phyloP scores from a whole-genome alignment of 208 protist species.

The Trypanosoma congolense region DNA sequence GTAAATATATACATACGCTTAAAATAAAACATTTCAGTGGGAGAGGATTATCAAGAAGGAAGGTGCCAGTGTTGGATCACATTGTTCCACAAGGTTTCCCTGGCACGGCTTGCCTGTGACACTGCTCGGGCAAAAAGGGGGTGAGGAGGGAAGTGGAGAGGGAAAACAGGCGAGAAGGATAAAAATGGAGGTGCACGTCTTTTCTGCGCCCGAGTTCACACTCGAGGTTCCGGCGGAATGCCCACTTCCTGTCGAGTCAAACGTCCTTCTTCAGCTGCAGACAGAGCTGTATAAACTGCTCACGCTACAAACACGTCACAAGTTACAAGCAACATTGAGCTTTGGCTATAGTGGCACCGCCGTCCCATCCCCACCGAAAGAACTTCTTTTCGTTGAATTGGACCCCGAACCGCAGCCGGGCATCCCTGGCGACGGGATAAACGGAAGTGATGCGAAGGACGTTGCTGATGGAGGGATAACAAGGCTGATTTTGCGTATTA shows the following conservation, averaged over 20 bases:
- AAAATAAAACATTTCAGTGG: too few relatives aligned
- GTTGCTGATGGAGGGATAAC: neutral
- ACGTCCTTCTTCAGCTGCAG: slow-evolving; percentile 89
- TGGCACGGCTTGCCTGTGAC: too few relatives aligned
- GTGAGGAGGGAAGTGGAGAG: neutral
- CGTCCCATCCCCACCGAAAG: slow-evolving; percentile 32
- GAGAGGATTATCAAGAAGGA: too few relatives aligned
- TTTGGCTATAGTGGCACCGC: slow-evolving; percentile 3
- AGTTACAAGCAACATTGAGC: slow-evolving; percentile 52
- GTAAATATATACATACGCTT: too few relatives aligned
- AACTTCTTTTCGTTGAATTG: slow-evolving; percentile 30
- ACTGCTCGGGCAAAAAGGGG: too few relatives aligned
- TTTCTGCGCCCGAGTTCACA: slow-evolving; percentile 92
- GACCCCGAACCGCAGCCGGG: slow-evolving; percentile 3
- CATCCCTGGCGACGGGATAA: neutral
- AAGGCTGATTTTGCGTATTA: slow-evolving; percentile 35
- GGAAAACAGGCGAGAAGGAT: too few relatives aligned
- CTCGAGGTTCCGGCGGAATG: slow-evolving; percentile 92
- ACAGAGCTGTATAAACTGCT: slow-evolving; percentile 76
- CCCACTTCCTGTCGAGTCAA: slow-evolving; percentile 89
- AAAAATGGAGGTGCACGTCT: slow-evolving; percentile 98
- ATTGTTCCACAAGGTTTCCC: too few relatives aligned
- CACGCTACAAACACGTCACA: slow-evolving; percentile 73
- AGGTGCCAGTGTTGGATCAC: too few relatives aligned
- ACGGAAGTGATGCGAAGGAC: neutral